Percentiles rank a stretch among this genome's conserved stretches.
Evolutionary conservation across 2,329 filamentous ascomycete species (phyloP).

Genomic region (Calonectria hongkongensis): DNA sequence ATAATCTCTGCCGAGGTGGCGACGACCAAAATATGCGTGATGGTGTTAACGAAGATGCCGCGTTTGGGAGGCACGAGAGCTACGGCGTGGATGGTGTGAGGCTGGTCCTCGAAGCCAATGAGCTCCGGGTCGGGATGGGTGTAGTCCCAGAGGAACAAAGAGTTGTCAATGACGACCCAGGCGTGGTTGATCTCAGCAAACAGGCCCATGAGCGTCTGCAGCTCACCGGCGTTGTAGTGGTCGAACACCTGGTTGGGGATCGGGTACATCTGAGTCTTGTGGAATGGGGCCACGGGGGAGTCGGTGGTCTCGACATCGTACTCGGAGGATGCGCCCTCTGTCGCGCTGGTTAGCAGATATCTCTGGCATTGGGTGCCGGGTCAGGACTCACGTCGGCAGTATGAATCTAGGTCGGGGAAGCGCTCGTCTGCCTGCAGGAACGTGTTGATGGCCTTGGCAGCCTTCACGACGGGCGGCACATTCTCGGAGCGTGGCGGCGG

Average conservation of each 20-base stretch:
- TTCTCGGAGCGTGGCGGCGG: conserved; percentile 68
- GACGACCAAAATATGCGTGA: conserved; percentile 92
- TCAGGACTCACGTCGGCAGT: conserved; percentile 84
- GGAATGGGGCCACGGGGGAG: conserved; percentile 89
- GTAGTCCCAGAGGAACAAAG: conserved; percentile 98
- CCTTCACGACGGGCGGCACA: conserved; percentile 84
- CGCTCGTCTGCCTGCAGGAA: conserved; percentile 84
- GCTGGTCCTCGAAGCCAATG: conserved; percentile 92
- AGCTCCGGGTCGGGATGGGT: conserved; percentile 93
- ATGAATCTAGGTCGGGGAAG: conserved; percentile 92
- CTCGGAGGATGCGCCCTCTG: conserved; percentile 92
- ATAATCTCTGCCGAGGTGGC: conserved; percentile 91
- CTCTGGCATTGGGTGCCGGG: background rate
- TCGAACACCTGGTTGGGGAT: conserved; percentile 95
- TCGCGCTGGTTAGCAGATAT: conserved; percentile 52
- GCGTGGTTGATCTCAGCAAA: conserved; percentile 97
- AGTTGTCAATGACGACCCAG: conserved; percentile 97
- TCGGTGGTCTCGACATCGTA: conserved; percentile 85
- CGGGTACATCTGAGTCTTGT: conserved; percentile 88
- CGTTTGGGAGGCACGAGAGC: conserved; percentile 89
- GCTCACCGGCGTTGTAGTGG: conserved; percentile 90
- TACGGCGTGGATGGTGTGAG: conserved; percentile 92
- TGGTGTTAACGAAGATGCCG: conserved; percentile 90
- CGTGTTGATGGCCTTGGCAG: conserved; percentile 88
- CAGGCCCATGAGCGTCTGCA: conserved; percentile 94